phyloP scores from a whole-genome alignment of 2,329 filamentous ascomycete species.

The Aspergillus texensis region DNA sequence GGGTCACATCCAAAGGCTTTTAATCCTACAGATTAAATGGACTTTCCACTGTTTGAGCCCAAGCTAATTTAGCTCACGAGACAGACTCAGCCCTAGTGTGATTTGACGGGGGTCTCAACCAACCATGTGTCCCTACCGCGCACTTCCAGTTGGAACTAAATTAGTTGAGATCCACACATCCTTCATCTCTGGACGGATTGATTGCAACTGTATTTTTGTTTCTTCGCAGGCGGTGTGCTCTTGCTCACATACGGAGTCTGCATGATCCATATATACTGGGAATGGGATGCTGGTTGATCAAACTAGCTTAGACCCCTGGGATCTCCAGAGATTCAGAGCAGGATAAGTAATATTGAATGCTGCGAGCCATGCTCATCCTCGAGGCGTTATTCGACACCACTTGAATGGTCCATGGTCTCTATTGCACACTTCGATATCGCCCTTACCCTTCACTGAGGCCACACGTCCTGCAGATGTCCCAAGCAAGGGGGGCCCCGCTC shows the following conservation, averaged over 20 bases:
- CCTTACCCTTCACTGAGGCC: no score
- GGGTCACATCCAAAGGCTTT: background rate
- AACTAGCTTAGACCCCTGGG: no score
- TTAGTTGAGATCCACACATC: background rate
- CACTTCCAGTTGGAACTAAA: background rate
- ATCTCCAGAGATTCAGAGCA: no score
- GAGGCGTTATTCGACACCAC: no score
- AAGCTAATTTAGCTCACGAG: background rate
- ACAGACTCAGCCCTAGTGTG: background rate
- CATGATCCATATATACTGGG: background rate
- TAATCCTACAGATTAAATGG: background rate
- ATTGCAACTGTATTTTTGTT: background rate
- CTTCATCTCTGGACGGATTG: background rate
- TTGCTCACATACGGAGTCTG: background rate
- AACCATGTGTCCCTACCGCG: background rate
- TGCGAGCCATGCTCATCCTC: no score
- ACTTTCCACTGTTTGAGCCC: background rate
- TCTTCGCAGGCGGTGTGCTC: background rate
- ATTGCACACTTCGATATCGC: no score
- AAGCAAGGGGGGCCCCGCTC: background rate
- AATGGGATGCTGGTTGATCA: no score
- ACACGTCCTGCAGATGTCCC: background rate
- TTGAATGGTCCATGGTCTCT: no score
- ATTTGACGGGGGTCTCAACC: background rate
- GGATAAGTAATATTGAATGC: no score